phyloP scores from a whole-genome alignment of 352 stramenopile species.

The Lagenidium giganteum region DNA sequence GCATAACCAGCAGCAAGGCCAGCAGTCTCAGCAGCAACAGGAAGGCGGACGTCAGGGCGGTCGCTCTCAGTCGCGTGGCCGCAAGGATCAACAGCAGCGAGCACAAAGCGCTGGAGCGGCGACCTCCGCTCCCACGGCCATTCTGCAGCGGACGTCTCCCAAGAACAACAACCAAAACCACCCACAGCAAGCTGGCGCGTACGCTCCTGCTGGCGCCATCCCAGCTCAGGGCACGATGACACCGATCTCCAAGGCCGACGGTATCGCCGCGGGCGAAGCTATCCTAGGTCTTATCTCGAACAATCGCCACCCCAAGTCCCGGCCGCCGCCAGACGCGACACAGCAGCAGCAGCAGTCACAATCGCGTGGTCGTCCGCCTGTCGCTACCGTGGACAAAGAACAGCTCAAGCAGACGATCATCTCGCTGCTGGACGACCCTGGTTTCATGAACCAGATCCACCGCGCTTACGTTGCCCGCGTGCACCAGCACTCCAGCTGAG shows the following conservation, averaged over 20 bases:
- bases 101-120: constrained; percentile 36
- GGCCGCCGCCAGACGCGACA: constrained; percentile 5
- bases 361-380: constrained; percentile 10
- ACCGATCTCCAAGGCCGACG: constrained; percentile 71
- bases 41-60: too few relatives aligned
- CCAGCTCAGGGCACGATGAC: too few relatives aligned
- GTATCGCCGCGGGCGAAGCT: constrained; percentile 71
- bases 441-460: constrained; percentile 88
- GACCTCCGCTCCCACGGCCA: constrained; percentile 35
- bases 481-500: constrained; percentile 21
- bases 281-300: constrained; percentile 83
- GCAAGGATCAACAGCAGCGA: constrained; percentile 4
- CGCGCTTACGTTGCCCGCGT: constrained; percentile 75
- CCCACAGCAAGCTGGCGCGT: constrained; percentile 7
- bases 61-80: too few relatives aligned
- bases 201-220: too few relatives aligned
- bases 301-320: background rate
- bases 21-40: constrained; percentile 9
- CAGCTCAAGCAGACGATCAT: constrained; percentile 85
- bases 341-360: constrained; percentile 15
- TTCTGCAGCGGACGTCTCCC: constrained; percentile 60
- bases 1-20: constrained; percentile 9
- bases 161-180: constrained; percentile 26
- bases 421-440: constrained; percentile 65
- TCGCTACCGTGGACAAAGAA: constrained; percentile 65